These are phyloP conservation scores for Rhodosorus marinus DNA, from an alignment of 23 red algal genomes.

Conservation along the genomic window DNA sequence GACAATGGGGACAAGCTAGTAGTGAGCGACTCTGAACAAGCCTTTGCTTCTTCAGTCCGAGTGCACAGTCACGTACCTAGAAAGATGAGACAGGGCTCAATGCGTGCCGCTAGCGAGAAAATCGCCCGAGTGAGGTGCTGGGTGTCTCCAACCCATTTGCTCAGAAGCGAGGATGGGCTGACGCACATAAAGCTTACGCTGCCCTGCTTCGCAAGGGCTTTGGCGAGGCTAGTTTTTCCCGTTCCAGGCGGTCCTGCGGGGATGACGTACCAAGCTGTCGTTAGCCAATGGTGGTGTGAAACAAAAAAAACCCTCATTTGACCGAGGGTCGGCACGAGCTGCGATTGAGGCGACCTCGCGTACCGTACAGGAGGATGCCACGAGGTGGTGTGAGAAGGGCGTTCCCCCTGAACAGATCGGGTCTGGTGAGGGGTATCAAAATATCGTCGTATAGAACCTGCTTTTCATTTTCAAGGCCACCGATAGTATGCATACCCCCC, in stretches of 20 bases:
- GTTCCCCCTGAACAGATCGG: slow-evolving; percentile 3
- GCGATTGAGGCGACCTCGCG: neutral
- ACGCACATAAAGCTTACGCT: slow-evolving; percentile 63
- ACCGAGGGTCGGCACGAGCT: neutral
- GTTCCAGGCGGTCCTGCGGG: slow-evolving; percentile 94
- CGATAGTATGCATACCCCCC: slow-evolving; percentile 40
- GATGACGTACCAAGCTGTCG: slow-evolving; percentile 57
- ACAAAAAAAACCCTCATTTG: neutral
- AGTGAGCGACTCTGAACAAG: no score
- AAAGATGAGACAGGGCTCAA: slow-evolving; percentile 88
- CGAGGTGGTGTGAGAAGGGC: slow-evolving; percentile 6
- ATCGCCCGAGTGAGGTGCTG: slow-evolving; percentile 76
- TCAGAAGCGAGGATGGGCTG: slow-evolving; percentile 57
- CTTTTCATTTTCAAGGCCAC: slow-evolving; percentile 64
- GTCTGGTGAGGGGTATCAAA: slow-evolving; percentile 18
- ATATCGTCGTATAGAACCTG: slow-evolving; percentile 73
- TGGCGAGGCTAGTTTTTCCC: slow-evolving; percentile 92
- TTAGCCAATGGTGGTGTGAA: slow-evolving; percentile 4
- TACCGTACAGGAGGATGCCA: no score
- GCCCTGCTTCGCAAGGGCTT: slow-evolving; percentile 70
- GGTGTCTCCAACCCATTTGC: slow-evolving; percentile 96
- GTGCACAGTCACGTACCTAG: no score
- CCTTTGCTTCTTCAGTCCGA: no score
- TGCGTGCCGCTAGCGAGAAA: slow-evolving; percentile 73
- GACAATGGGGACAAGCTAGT: no score